Evolutionary conservation across 1,284 basidiomycete species (phyloP), one percentile per base, ranked within the genome.

Genomic region (Trametes hirsuta): DNA sequence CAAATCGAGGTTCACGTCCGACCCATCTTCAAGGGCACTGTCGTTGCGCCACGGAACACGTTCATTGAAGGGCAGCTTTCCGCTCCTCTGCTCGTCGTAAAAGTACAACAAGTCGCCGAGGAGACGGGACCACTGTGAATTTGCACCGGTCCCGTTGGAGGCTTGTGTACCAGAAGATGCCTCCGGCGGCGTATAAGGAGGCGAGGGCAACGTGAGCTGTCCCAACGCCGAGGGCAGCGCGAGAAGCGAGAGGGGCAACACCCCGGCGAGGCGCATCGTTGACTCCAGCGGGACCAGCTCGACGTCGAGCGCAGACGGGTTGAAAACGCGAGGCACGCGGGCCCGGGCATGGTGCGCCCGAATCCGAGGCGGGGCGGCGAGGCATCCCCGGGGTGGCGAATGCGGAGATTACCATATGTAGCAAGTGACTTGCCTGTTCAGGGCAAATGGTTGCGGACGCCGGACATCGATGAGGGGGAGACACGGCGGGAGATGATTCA

Each of bases 31-130:
- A 25, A 89, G 69, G 21, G 84, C 84, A 70, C 90, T 93, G 62
- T 88, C 84, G 68, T 97, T 97, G 52, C 95, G 81, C 95, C 95
- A 97, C 14, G 81, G 69, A 0, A 97, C 93, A 24, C 95, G 83
- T 65, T 93, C 93, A 5, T 79, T 81, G 11, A 74, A 68, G 0
- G 90, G 85, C 5, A 97, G 81, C 47, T 79, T 80, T 12, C 95
- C 94, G 59, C 91, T 92, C 42, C 95, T 81, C 70, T 97, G 95
- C 0, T 88, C 94, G 64, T 97, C 95, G 71, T 96, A 97, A 74
- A 96, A 97, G 72, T 87, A 97, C 21, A 97, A 74, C 36, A 90
- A 74, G 72, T 91, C 87, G 12, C 93, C 94, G 0, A 97, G 82
- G 0, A 96, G 76, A 39, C 80, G 86, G 1, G 85, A 81, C 92